Evolutionary conservation across 2,329 filamentous ascomycete species (phyloP), one percentile per base, ranked within the genome.

Genomic region (Arthrobotrys sphaeroides): DNA sequence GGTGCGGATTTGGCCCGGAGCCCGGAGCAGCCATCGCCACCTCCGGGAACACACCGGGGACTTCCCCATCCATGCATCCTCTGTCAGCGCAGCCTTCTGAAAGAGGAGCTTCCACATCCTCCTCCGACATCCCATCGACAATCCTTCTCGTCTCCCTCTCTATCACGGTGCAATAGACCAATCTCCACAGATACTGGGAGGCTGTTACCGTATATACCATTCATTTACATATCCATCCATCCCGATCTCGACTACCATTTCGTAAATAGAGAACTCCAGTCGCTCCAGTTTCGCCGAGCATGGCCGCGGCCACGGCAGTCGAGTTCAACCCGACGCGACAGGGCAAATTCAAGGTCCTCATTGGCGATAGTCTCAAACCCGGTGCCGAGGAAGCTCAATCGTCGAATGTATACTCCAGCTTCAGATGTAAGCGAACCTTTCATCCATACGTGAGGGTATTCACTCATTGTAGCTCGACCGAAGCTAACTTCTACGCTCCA

Each of bases 261-360:
- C 24, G 9, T 22, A 18, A 47, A 31, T 45, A 18, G 12, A 33
- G 12, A 33, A 5, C 31, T 12, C 5, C 31, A 33, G 5, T 26
- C 28, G 7, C n/a, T 12, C 10, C 28, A 43, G 2, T 3, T 36
- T 20, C 9, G 24, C 12, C 5, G 31, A 53, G n/a, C 43, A 73
- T 73, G 70, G 64, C 64, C 7, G 18, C 66, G 42, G 51, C 31
- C 16, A 12, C 66, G 26, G 70, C 47, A 49, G 33, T 74, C 70
- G 70, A 74, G 60, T 74, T 74, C 47, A 74, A 74, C 51, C 45
- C 70, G 57, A 74, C 70, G 70, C 70, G 64, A 68, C 62, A 74
- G 38, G 70, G 70, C 62, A 74, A 74, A 62, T 74, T 74, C 64
- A 74, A 74, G 47, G 70, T 74, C 33, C 70, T 74, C 18, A 64